Evolutionary conservation across 805 yeast genomes (phyloP).

Genomic region (Komagataella pastoris): DNA sequence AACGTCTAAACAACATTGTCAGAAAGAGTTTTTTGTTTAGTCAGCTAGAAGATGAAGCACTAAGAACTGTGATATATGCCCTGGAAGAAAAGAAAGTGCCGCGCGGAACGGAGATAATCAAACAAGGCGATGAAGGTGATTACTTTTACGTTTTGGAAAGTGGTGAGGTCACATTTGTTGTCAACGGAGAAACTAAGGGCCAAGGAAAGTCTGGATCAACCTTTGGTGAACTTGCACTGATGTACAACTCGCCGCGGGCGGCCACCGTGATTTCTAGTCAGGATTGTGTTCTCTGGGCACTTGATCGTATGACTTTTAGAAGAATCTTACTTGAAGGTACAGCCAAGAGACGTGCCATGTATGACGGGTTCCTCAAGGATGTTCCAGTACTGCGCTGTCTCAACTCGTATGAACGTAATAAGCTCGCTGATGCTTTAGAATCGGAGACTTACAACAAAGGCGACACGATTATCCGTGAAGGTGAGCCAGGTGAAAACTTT

Average conservation of each 20-base stretch:
- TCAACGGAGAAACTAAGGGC: slow-evolving; percentile 57
- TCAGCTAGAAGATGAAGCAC: slow-evolving; percentile 67
- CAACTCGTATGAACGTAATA: slow-evolving; percentile 70
- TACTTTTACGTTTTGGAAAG: slow-evolving; percentile 76
- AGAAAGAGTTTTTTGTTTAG: slow-evolving; percentile 76
- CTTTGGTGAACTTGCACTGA: slow-evolving; percentile 92
- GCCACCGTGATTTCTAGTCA: slow-evolving; percentile 76
- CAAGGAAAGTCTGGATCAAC: slow-evolving; percentile 78
- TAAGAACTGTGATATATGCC: slow-evolving; percentile 72
- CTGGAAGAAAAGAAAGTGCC: slow-evolving; percentile 56
- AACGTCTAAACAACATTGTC: slow-evolving; percentile 57
- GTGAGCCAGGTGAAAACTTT: slow-evolving; percentile 71
- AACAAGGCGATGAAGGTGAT: slow-evolving; percentile 93
- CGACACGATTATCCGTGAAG: slow-evolving; percentile 67
- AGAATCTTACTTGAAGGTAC: slow-evolving; percentile 85
- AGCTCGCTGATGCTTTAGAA: slow-evolving; percentile 88
- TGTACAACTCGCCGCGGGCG: slow-evolving; percentile 97
- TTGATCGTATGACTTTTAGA: slow-evolving; percentile 88
- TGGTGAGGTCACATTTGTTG: slow-evolving; percentile 74
- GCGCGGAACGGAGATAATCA: slow-evolving; percentile 54
- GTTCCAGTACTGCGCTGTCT: slow-evolving; percentile 71
- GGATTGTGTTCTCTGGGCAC: slow-evolving; percentile 75
- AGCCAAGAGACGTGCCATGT: slow-evolving; percentile 78
- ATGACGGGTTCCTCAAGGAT: slow-evolving; percentile 76
- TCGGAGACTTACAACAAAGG: slow-evolving; percentile 64